Conservation (phyloP, 768 basidiomycete genomes). For the Suillus decipiens region DNA sequence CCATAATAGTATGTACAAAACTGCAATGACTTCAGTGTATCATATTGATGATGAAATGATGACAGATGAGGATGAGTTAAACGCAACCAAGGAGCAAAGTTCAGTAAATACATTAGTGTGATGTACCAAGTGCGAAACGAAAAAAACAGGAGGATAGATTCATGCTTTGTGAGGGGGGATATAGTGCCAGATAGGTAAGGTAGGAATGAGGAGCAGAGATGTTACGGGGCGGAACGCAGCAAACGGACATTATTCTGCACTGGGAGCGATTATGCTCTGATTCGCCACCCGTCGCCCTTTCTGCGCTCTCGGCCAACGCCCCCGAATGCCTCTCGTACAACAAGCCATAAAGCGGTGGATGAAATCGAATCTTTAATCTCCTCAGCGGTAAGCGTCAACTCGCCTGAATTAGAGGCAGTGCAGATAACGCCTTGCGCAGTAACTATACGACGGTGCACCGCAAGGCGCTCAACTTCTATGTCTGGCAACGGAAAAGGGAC, state of each 20-base stretch:
- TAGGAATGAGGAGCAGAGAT: conserved; percentile 4
- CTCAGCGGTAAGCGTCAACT: conserved; percentile 68
- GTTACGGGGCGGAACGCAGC: not conserved
- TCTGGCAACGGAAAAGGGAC: conserved; percentile 89
- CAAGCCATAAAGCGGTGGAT: conserved; percentile 86
- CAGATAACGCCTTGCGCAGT: conserved; percentile 27
- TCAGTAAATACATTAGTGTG: conserved; percentile 20
- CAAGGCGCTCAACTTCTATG: conserved; percentile 66
- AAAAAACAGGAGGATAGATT: conserved; percentile 9
- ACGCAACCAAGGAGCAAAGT: conserved; percentile 10
- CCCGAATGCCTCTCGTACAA: conserved; percentile 90
- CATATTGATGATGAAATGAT: not conserved
- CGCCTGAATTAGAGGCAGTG: conserved; percentile 33
- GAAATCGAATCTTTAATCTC: conserved; percentile 93
- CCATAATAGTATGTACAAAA: conserved; percentile 7
- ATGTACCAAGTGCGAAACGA: conserved; percentile 4
- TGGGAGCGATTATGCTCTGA: conserved; percentile 48
- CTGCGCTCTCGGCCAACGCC: conserved; percentile 79
- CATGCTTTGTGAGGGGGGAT: conserved; percentile 19
- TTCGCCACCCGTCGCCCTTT: conserved; percentile 80
- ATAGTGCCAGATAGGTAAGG: conserved; percentile 14
- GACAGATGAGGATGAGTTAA: conserved; percentile 3
- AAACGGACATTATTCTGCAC: not conserved
- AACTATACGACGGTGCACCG: conserved; percentile 51
- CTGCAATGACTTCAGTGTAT: conserved; percentile 7